These are phyloP conservation scores for Talaromyces sp. DNA, from an alignment of 2,329 filamentous ascomycete genomes.

Conservation along the genomic window DNA sequence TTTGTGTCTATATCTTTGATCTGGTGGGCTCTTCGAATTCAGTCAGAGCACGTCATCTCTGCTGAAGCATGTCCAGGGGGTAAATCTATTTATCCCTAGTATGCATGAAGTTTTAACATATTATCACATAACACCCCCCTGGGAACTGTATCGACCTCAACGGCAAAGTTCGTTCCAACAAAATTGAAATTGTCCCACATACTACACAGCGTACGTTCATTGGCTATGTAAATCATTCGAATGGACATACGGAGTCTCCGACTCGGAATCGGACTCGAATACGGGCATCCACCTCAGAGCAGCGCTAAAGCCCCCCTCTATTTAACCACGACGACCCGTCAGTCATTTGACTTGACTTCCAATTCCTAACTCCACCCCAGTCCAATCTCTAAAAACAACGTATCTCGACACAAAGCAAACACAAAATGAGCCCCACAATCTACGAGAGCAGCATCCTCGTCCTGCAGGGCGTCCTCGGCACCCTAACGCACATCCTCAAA, in stretches of 20 bases:
- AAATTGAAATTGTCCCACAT: too few species aligned
- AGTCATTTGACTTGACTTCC: neutral
- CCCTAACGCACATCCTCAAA: slow-evolving; percentile 9
- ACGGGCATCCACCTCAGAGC: neutral
- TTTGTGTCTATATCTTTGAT: neutral
- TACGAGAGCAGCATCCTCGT: slow-evolving; percentile 7
- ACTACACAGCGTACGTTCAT: too few species aligned
- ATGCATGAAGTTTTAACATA: neutral
- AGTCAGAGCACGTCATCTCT: neutral
- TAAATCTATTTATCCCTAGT: too few species aligned
- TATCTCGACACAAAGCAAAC: neutral
- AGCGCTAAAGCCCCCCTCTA: neutral
- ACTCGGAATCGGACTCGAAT: too few species aligned
- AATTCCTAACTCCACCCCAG: neutral
- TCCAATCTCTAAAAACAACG: neutral
- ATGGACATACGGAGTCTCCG: too few species aligned
- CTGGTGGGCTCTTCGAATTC: neutral
- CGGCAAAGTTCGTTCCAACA: too few species aligned
- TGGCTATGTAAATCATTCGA: too few species aligned
- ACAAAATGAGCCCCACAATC: neutral
- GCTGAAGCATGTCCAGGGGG: neutral
- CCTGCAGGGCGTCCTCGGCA: neutral
- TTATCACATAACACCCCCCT: too few species aligned
- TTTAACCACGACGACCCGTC: too few species aligned
- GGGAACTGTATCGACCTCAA: too few species aligned